phyloP scores from a whole-genome alignment of 495 filamentous ascomycete genomes.

The Acidomyces sp. region DNA sequence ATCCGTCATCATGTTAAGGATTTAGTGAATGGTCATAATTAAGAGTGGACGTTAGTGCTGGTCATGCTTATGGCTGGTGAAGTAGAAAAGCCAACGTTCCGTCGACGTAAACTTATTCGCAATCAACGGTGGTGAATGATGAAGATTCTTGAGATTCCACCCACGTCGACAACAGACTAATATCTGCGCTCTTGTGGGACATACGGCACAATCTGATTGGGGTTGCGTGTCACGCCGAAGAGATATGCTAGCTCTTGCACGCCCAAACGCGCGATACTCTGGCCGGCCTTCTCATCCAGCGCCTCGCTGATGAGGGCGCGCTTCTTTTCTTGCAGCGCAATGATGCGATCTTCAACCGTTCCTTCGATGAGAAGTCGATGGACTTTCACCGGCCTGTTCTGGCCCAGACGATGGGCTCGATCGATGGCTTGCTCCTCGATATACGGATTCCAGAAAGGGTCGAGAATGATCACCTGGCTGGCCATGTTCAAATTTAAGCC shows the following conservation, averaged over 20 bases:
- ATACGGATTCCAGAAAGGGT: constrained; percentile 92
- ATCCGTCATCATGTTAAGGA: too few species aligned
- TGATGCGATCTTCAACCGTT: constrained; percentile 85
- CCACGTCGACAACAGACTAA: not conserved
- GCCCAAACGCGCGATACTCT: constrained; percentile 49
- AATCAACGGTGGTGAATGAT: too few species aligned
- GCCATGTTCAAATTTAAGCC: constrained; percentile 84
- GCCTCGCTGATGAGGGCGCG: constrained; percentile 63
- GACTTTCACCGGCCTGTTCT: constrained; percentile 59
- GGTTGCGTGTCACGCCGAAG: constrained; percentile 37
- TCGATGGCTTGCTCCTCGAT: constrained; percentile 92
- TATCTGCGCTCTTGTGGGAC: not conserved
- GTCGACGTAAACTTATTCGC: too few species aligned
- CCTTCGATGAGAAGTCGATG: constrained; percentile 64
- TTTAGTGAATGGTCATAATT: too few species aligned
- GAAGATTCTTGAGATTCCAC: too few species aligned
- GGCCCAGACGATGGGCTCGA: constrained; percentile 83
- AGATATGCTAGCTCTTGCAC: constrained; percentile 54
- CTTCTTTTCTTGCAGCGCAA: constrained; percentile 76
- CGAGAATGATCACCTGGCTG: constrained; percentile 76
- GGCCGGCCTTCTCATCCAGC: constrained; percentile 63
- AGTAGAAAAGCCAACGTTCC: too few species aligned
- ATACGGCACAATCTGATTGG: constrained; percentile 7
- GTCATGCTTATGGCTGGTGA: too few species aligned
- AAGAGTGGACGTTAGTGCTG: too few species aligned